Evolutionary conservation across 768 basidiomycete genomes (phyloP).

Genomic region (Saitozyma sp.): DNA sequence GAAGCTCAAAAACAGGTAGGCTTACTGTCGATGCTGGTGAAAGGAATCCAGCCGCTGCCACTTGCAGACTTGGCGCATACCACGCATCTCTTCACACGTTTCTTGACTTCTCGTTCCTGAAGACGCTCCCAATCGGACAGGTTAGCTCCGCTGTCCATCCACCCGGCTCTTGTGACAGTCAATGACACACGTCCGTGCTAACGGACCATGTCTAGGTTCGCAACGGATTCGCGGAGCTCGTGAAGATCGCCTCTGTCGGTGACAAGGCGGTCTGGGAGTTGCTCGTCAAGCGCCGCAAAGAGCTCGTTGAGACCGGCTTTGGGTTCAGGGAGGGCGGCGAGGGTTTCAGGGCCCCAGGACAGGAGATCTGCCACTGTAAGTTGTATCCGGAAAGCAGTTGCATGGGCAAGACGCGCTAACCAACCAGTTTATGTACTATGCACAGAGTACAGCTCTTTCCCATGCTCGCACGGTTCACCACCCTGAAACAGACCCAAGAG

Average conservation of each 20-base stretch:
- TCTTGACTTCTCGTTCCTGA: slow-evolving; percentile 53
- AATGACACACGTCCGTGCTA: too few relatives aligned
- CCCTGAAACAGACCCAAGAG: too few relatives aligned
- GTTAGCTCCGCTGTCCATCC: too few relatives aligned
- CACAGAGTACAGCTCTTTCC: too few relatives aligned
- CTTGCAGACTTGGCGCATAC: slow-evolving; percentile 48
- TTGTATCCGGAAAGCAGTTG: too few relatives aligned
- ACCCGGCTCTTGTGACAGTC: too few relatives aligned
- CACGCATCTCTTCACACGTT: slow-evolving; percentile 53
- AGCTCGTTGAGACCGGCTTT: slow-evolving; percentile 53
- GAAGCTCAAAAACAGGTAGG: slow-evolving; percentile 53
- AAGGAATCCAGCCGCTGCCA: background rate
- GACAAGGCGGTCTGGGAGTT: slow-evolving; percentile 51
- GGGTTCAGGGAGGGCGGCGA: slow-evolving; percentile 49
- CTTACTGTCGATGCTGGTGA: too few relatives aligned
- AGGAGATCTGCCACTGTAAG: too few relatives aligned
- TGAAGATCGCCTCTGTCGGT: slow-evolving; percentile 53
- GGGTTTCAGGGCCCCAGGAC: slow-evolving; percentile 37
- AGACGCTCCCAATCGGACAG: slow-evolving; percentile 51
- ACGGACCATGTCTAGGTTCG: too few relatives aligned
- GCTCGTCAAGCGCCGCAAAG: slow-evolving; percentile 51
- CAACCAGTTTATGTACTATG: too few relatives aligned
- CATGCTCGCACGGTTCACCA: too few relatives aligned
- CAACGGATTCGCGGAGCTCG: slow-evolving; percentile 54
- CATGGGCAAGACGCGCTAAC: too few relatives aligned